Conservation (phyloP, 768 basidiomycete species). For the Lanmaoa pseudosensibilis region DNA sequence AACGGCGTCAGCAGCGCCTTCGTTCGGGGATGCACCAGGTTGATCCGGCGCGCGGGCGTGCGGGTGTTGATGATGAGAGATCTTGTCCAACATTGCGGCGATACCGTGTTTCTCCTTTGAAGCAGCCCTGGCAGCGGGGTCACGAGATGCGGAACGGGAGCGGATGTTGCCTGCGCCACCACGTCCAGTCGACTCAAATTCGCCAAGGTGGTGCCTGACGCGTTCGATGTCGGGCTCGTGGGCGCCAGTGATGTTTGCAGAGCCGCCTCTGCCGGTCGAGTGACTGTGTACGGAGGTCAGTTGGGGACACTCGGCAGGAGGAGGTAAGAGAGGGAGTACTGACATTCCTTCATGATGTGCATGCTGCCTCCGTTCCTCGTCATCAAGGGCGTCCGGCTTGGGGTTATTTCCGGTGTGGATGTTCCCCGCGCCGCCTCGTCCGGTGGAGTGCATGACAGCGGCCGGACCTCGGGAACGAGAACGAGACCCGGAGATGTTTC, state of each 20-base stretch:
- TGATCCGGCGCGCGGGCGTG: slow-evolving; percentile 1
- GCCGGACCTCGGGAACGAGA: slow-evolving; percentile 48
- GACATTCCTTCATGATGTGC: slow-evolving; percentile 41
- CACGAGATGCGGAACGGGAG: slow-evolving; percentile 36
- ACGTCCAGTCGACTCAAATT: slow-evolving; percentile 49
- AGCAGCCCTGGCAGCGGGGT: slow-evolving; percentile 22
- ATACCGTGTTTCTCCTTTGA: slow-evolving; percentile 35
- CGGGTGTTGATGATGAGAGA: slow-evolving; percentile 24
- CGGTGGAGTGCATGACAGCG: slow-evolving; percentile 45
- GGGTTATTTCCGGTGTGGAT: slow-evolving; percentile 36
- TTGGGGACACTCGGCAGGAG: not conserved
- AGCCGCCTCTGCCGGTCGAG: slow-evolving; percentile 70
- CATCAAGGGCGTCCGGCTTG: slow-evolving; percentile 29
- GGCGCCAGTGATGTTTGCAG: slow-evolving; percentile 52
- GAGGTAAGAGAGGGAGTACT: slow-evolving; percentile 18
- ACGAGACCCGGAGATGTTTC: slow-evolving; percentile 56
- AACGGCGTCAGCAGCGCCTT: not conserved
- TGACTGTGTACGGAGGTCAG: slow-evolving; percentile 44
- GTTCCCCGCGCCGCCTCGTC: slow-evolving; percentile 68
- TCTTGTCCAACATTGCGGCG: slow-evolving; percentile 31
- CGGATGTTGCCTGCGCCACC: slow-evolving; percentile 66
- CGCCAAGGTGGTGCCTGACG: slow-evolving; percentile 22
- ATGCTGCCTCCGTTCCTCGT: slow-evolving; percentile 35
- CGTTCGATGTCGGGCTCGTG: slow-evolving; percentile 42
- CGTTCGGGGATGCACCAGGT: not conserved